Base-by-base conservation (phyloP, 202 grass and related monocot genomes). In the Bolboschoenoplectus hybrid region DNA sequence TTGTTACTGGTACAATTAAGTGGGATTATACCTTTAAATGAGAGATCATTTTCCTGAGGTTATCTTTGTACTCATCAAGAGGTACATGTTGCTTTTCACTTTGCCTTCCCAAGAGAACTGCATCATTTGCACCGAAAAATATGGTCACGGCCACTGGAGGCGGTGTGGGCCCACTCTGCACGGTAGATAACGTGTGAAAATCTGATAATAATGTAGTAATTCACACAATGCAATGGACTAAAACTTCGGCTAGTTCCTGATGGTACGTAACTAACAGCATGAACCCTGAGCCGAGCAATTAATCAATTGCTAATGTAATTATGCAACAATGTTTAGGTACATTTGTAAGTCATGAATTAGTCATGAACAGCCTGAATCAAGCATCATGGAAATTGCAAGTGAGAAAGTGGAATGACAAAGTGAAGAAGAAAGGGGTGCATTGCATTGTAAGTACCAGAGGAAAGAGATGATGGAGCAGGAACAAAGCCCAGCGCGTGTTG, bases 91-190 rank as follows among this genome's bases (percentile, higher is more conserved):
- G 93, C 12, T 92, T 80, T 64, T 95, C 86, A 35, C 85, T 71
- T 43, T 85, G 89, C 60, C 86, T 81, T 82, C 90, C 91, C 14
- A 85, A 83, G 32, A 98, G 84, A 65, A 88, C 91, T 2, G 93
- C 93, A 44, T 98, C 95, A 82, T 98, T 98, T 11, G 95, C 93
- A 3, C 95, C 93, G n/a, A 98, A 98, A 85, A 98, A 98, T 65
- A 98, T 87, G 17, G 95, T 95, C n/a, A 90, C 89, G 2, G 87
- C 89, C 39, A 72, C 32, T 38, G 91, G 94, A 53, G 85, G 84
- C 11, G 84, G 39, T 36, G 64, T 9, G n/a, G 17, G 50, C 2
- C 36, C 44, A 4, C 16, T 79, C 85, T 84, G 80, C 8, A 63
- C 9, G 50, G 7, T 80, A 14, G 10, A 14, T 32, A 64, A 17